Conservation (phyloP, 805 yeast species). For the Torulaspora indica region DNA sequence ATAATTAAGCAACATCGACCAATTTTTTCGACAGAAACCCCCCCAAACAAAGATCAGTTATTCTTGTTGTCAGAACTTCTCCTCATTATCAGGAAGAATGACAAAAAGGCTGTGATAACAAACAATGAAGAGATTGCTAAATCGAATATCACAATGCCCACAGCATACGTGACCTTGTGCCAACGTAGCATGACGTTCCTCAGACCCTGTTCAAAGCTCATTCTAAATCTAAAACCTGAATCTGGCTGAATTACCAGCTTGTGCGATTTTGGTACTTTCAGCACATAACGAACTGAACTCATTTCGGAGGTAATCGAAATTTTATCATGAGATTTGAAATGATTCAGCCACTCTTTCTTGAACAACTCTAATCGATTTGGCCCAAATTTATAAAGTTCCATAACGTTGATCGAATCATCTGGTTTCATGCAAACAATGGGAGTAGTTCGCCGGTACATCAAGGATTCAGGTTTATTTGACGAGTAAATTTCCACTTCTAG, state of each 20-base stretch:
- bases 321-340: slow-evolving; percentile 19
- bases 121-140: slow-evolving; percentile 18
- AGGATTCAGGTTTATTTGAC: not conserved
- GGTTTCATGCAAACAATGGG: slow-evolving; percentile 17
- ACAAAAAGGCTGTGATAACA: slow-evolving; percentile 15
- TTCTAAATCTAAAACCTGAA: slow-evolving; percentile 23
- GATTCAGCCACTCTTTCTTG: slow-evolving; percentile 25
- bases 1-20: not conserved
- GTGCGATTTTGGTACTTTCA: slow-evolving; percentile 3
- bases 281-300: slow-evolving; percentile 2
- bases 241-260: slow-evolving; percentile 20
- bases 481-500: slow-evolving; percentile 7
- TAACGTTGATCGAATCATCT: slow-evolving; percentile 9
- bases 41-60: not conserved
- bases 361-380: slow-evolving; percentile 14
- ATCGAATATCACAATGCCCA: slow-evolving; percentile 25
- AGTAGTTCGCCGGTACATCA: slow-evolving; percentile 10
- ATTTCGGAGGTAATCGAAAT: slow-evolving; percentile 10
- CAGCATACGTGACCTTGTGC: slow-evolving; percentile 21
- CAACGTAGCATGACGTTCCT: slow-evolving; percentile 32
- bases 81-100: slow-evolving; percentile 15
- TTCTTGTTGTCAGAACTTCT: slow-evolving; percentile 1
- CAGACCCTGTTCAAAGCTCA: slow-evolving; percentile 29
- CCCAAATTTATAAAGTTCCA: slow-evolving; percentile 16
- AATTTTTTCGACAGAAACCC: not conserved